Conservation (phyloP, 108 stramenopile species). For the Skeletonema menzelii region DNA sequence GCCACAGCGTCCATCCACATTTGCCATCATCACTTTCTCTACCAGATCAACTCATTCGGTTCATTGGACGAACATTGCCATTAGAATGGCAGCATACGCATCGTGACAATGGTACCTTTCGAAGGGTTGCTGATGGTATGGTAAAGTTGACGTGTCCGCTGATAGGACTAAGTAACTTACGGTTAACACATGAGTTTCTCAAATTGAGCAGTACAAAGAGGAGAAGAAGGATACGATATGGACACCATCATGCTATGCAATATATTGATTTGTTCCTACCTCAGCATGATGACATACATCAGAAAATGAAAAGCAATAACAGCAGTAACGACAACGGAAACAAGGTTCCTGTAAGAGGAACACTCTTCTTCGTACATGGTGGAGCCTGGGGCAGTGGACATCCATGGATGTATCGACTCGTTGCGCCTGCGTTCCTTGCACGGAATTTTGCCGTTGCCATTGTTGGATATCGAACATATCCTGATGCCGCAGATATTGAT, state of each 20-base stretch:
- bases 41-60: slow-evolving; percentile 52
- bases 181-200: slow-evolving; percentile 43
- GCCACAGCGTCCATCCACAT: slow-evolving; percentile 55
- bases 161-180: slow-evolving; percentile 39
- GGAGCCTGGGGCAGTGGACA: slow-evolving; percentile 84
- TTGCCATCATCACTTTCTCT: slow-evolving; percentile 43
- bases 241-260: slow-evolving; percentile 53
- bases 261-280: slow-evolving; percentile 72
- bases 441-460: slow-evolving; percentile 47
- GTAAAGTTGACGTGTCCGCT: slow-evolving; percentile 45
- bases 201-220: slow-evolving; percentile 21
- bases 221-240: slow-evolving; percentile 45
- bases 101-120: slow-evolving; percentile 70
- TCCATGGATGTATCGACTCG: slow-evolving; percentile 72
- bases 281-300: not conserved
- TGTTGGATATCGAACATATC: slow-evolving; percentile 68
- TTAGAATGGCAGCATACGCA: slow-evolving; percentile 54
- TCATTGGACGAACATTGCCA: slow-evolving; percentile 52
- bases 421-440: not conserved
- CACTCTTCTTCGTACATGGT: slow-evolving; percentile 66
- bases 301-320: slow-evolving; percentile 1
- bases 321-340: slow-evolving; percentile 13
- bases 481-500: slow-evolving; percentile 6
- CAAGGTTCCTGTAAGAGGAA: slow-evolving; percentile 16
- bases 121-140: slow-evolving; percentile 48